Percentiles rank a stretch among this genome's conserved stretches.
Evolutionary conservation across 23 red algal species (phyloP).

Genomic region (Cyanidiococcus yangmingshanensis): DNA sequence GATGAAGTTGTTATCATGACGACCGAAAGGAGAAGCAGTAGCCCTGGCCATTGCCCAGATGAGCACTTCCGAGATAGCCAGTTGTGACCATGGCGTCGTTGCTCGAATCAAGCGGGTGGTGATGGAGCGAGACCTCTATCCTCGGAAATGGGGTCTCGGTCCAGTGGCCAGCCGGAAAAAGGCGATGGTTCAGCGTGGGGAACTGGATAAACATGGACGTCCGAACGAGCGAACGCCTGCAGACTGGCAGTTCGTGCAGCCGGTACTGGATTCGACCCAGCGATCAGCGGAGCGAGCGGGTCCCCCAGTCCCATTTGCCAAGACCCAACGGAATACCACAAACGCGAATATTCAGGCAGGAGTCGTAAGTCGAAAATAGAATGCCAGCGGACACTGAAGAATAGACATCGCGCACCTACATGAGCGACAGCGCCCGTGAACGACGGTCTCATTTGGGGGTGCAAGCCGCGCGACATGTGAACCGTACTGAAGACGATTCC

Average conservation of each 20-base stretch:
- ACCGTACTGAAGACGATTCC: too few relatives aligned
- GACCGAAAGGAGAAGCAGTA: conserved; percentile 93
- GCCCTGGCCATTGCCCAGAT: conserved; percentile 89
- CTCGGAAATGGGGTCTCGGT: conserved; percentile 87
- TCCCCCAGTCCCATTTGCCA: neutral
- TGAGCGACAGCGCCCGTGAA: too few relatives aligned
- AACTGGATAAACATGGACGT: conserved; percentile 92
- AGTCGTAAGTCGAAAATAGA: too few relatives aligned
- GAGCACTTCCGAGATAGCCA: conserved; percentile 85
- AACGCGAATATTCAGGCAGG: too few relatives aligned
- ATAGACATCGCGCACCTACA: too few relatives aligned
- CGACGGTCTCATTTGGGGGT: too few relatives aligned
- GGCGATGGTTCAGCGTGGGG: conserved; percentile 51
- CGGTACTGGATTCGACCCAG: neutral
- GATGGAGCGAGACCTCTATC: conserved; percentile 95
- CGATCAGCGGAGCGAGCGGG: neutral
- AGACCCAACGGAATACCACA: too few relatives aligned
- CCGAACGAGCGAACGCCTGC: conserved; percentile 72
- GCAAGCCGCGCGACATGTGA: too few relatives aligned
- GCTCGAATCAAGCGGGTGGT: conserved; percentile 94
- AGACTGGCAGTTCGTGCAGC: conserved; percentile 17
- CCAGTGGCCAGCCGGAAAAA: conserved; percentile 95
- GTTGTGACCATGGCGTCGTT: conserved; percentile 85
- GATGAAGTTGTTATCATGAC: conserved; percentile 91
- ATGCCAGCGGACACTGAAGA: too few relatives aligned